Evolutionary conservation across 2,329 filamentous ascomycete genomes (phyloP).

Genomic region (Alternaria incomplexa): DNA sequence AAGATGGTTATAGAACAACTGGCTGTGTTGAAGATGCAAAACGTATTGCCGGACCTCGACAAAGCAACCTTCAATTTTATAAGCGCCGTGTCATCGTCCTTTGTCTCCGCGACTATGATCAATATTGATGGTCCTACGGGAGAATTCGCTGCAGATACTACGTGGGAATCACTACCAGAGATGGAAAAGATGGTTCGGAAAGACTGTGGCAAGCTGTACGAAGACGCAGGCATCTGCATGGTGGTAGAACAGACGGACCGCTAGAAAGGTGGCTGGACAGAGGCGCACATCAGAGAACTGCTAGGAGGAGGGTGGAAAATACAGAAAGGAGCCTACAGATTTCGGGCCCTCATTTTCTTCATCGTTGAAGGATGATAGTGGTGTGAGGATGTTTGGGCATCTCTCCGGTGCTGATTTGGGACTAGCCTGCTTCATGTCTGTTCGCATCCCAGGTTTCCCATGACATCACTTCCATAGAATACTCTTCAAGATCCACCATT

Average conservation of each 20-base stretch:
- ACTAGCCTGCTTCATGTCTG: neutral
- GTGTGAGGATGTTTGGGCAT: neutral
- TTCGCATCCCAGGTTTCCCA: neutral
- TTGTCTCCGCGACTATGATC: fast-evolving
- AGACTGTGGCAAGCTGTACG: neutral
- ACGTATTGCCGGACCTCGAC: neutral
- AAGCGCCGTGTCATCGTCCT: neutral
- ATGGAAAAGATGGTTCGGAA: neutral
- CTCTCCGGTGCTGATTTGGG: neutral
- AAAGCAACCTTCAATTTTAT: neutral
- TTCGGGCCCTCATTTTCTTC: neutral
- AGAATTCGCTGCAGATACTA: fast-evolving
- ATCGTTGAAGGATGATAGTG: neutral
- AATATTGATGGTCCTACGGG: neutral
- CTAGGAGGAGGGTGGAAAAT: neutral
- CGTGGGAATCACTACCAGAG: neutral
- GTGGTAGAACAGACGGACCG: neutral
- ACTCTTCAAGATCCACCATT: neutral
- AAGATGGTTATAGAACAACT: neutral
- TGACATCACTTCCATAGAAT: slow-evolving; percentile 2
- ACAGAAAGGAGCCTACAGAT: neutral
- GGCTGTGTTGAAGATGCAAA: neutral
- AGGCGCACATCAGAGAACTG: fast-evolving
- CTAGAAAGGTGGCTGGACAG: neutral
- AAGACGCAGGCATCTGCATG: neutral